These are phyloP conservation scores for Boletellus ananas DNA, from an alignment of 768 basidiomycete genomes.

Conservation along the genomic window DNA sequence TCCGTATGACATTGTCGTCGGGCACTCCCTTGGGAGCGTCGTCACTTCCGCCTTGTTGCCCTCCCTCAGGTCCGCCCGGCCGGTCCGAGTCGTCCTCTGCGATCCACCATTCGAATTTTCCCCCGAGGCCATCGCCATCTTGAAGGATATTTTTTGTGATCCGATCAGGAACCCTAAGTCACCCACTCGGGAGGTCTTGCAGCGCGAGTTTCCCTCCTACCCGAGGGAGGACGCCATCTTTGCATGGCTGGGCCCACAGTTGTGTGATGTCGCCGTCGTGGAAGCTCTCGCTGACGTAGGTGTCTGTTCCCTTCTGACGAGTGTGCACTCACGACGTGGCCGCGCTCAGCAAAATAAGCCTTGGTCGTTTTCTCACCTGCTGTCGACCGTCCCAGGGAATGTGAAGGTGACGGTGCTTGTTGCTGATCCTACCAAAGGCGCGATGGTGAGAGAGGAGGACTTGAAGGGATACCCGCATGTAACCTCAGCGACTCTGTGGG, in stretches of 20 bases:
- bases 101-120: slow-evolving; percentile 20
- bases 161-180: too few species aligned
- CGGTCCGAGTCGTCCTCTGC: slow-evolving; percentile 13
- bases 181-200: too few species aligned
- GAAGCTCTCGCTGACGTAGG: slow-evolving; percentile 14
- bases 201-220: too few species aligned
- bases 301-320: not conserved
- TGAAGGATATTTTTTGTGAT: too few species aligned
- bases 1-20: slow-evolving; percentile 14
- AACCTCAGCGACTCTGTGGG: not conserved
- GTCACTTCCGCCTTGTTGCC: slow-evolving; percentile 14
- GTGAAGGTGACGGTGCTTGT: not conserved
- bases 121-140: not conserved
- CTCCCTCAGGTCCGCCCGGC: slow-evolving; percentile 6
- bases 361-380: too few species aligned
- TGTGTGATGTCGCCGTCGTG: slow-evolving; percentile 8
- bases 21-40: slow-evolving; percentile 21
- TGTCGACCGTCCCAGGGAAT: not conserved
- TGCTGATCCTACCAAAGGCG: slow-evolving; percentile 2
- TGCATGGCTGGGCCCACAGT: not conserved
- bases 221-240: slow-evolving; percentile 5
- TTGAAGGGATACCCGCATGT: not conserved
- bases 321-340: not conserved
- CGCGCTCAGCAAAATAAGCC: too few species aligned
- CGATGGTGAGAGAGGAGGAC: not conserved